A percentile compares a stretch with the other conserved stretches of the same genome.
These are phyloP conservation scores for Solanum chaucha DNA, from an alignment of 257 asterid species.

Conservation along the genomic window DNA sequence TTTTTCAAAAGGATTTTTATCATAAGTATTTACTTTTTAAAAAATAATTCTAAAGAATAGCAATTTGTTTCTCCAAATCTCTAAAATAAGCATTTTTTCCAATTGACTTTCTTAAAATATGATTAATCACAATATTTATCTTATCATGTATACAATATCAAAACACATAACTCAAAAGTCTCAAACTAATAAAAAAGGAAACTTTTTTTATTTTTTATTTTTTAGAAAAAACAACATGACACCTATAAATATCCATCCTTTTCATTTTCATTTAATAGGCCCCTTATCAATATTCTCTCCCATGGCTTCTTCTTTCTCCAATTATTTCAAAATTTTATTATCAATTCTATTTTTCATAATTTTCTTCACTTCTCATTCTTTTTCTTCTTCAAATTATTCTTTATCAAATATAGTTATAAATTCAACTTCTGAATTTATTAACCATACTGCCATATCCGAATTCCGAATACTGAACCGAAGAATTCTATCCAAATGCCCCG, in stretches of 20 bases:
- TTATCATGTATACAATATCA: background rate
- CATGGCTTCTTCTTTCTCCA: background rate
- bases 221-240: background rate
- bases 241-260: background rate
- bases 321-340: background rate
- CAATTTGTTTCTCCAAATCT: background rate
- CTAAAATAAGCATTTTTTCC: background rate
- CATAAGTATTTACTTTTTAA: too few species aligned
- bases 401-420: background rate
- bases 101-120: background rate
- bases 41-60: too few species aligned
- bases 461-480: slow-evolving; percentile 58
- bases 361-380: background rate
- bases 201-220: background rate
- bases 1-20: too few species aligned
- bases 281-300: background rate
- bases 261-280: background rate
- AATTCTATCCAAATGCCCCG: slow-evolving; percentile 19
- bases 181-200: background rate
- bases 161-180: background rate
- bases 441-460: slow-evolving; percentile 56
- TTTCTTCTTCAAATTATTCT: background rate
- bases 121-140: background rate
- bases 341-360: background rate
- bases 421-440: slow-evolving; percentile 16